A percentile compares a stretch with the other conserved stretches of the same genome.
Conservation (phyloP, 2,329 filamentous ascomycete genomes). For the Aspergillus sp. region DNA sequence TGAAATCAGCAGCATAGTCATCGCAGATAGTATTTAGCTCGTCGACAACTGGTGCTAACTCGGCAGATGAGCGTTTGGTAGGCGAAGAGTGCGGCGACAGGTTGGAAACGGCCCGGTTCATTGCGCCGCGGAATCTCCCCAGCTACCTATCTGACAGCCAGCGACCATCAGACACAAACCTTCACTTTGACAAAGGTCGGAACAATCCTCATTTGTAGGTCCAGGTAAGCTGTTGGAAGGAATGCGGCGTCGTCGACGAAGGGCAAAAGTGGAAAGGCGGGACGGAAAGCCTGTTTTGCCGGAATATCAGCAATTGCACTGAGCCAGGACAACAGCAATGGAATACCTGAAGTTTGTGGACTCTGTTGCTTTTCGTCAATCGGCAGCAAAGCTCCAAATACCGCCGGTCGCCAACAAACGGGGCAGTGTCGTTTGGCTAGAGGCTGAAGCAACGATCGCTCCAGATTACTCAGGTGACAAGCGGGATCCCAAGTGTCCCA, state of each 20-base stretch:
- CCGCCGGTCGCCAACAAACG: neutral
- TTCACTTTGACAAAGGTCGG: constrained; percentile 29
- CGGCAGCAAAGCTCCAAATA: neutral
- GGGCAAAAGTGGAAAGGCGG: constrained; percentile 15
- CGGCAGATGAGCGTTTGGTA: constrained; percentile 36
- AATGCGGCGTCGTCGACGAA: constrained; percentile 16
- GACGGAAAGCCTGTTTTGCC: constrained; percentile 12
- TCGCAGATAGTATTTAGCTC: constrained; percentile 35
- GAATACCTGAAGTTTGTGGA: neutral
- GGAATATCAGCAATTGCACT: constrained; percentile 21
- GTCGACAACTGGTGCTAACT: constrained; percentile 39
- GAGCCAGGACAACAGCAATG: neutral
- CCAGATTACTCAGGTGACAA: constrained; percentile 19
- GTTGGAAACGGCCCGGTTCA: constrained; percentile 31
- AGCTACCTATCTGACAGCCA: constrained; percentile 30
- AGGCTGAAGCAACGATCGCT: constrained; percentile 6
- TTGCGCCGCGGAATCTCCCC: constrained; percentile 34
- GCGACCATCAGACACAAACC: constrained; percentile 35
- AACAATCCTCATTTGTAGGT: constrained; percentile 37
- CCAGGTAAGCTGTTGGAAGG: constrained; percentile 17
- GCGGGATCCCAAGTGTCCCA: constrained; percentile 3
- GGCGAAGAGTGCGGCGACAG: constrained; percentile 29
- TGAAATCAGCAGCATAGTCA: constrained; percentile 28
- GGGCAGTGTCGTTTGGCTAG: constrained; percentile 12
- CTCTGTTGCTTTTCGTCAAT: neutral